Conservation (phyloP, 257 asterid species). For the Craterostigma plantagineum region DNA sequence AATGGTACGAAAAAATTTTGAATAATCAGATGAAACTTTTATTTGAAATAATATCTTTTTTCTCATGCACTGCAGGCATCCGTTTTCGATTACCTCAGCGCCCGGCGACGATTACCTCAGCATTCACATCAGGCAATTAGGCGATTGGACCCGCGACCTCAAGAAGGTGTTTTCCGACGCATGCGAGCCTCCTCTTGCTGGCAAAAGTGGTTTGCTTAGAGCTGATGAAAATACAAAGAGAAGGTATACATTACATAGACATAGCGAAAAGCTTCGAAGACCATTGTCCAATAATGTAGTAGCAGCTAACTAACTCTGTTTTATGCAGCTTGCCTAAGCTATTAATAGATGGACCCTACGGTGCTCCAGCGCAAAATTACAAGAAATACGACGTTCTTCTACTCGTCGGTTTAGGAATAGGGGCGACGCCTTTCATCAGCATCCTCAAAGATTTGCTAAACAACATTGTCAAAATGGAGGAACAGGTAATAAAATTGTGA, state of each 20-base stretch:
- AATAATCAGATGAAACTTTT: neutral
- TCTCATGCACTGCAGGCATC: slow-evolving; percentile 77
- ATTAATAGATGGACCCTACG: slow-evolving; percentile 88
- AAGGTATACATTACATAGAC: slow-evolving; percentile 22
- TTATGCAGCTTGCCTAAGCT: slow-evolving; percentile 86
- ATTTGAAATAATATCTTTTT: neutral
- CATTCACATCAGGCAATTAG: slow-evolving; percentile 82
- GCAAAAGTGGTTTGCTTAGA: slow-evolving; percentile 79
- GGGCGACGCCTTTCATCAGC: slow-evolving; percentile 94
- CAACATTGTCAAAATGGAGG: slow-evolving; percentile 74
- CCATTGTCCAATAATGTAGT: slow-evolving; percentile 4
- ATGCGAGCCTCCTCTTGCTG: slow-evolving; percentile 55
- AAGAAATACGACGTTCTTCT: slow-evolving; percentile 66
- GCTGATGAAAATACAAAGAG: slow-evolving; percentile 80
- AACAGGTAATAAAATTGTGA: slow-evolving; percentile 43
- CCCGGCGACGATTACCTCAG: slow-evolving; percentile 87
- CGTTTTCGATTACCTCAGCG: slow-evolving; percentile 90
- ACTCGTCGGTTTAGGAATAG: slow-evolving; percentile 93
- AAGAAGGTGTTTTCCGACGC: slow-evolving; percentile 77
- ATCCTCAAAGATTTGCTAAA: slow-evolving; percentile 73
- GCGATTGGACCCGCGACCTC: slow-evolving; percentile 95
- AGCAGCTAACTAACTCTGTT: too few relatives aligned
- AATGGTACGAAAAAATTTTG: slow-evolving; percentile 42
- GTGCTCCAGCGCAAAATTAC: slow-evolving; percentile 96
- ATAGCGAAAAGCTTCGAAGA: neutral